Base-by-base conservation (phyloP, 139 green algal genomes). In the Spirogloea muscicola region DNA sequence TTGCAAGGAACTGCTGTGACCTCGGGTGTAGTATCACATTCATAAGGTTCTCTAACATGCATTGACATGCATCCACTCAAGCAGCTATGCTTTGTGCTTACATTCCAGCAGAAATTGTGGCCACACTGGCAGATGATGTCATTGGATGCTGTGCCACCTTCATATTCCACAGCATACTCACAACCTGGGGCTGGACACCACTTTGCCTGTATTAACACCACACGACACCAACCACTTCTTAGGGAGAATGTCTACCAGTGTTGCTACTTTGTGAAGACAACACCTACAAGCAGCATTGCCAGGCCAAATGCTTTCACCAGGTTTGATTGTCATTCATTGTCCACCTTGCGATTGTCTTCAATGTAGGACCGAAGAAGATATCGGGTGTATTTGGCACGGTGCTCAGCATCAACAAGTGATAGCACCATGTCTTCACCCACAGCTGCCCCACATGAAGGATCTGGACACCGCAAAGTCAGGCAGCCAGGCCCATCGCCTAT, bases 351-450 rank as follows among this genome's bases (percentile, higher is more conserved):
- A 79, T 93, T 95, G 72, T 96, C 87, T 38, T 98, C 93, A 48
- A 98, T 90, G 74, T 91, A 97, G 13, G 79, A 91, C 43, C 86
- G 75, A 69, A 92, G 61, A 52, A 78, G 61, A 57, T 83, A 92
- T 21, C 62, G 61, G 0, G 72, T 21, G 29, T 89, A 91, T 64
- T 87, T 89, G 21, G 33, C 49, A 38, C 43, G 18, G 1, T 88
- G 60, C n/a, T 75, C 60, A 2, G 48, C 38, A 21, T 64, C 27
- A 58, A 67, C 38, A 1, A 82, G 36, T 41, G 87, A 55, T 33
- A 76, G 39, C 38, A 66, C 29, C 1, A 90, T 81, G 16, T 78
- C 41, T 34, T 85, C 55, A 27, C 81, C 29, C 42, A 87, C 55
- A 25, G 36, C 49, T 6, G 58, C 41, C 3, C 42, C 38, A 80